Evolutionary conservation across 169 alveolate species (phyloP), one percentile per base, ranked within the genome.

Genomic region (Eimeria sp.): DNA sequence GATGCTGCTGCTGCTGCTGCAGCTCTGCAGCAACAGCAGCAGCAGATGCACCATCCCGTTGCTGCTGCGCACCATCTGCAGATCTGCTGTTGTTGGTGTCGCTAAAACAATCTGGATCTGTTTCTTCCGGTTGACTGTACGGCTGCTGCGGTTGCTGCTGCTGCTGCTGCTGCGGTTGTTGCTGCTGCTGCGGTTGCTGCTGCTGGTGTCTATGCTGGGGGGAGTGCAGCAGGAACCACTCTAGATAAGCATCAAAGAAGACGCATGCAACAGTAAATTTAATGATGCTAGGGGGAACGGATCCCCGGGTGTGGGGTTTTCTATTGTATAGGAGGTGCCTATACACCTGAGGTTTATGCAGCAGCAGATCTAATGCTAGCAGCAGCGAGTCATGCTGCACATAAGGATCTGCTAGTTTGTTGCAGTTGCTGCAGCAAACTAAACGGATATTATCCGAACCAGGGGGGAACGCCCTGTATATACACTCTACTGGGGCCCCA

Each of bases 271-370:
- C n/a, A 27, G 96, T 87, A n/a, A 93, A 47, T 2, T 65, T 75
- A 45, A 57, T 30, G 0, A 93, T 54, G 54, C 67, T 34, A 47
- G 58, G 80, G 49, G 92, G 93, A 54, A 78, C 57, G 30, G 70
- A 54, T 10, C 83, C 47, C 27, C 88, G 47, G 4, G 92, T 83
- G 58, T 65, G 57, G 61, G 96, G 96, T n/a, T 57, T 65, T 14
- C 93, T 49, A 49, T 93, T 93, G 93, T 80, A 93, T 43, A 93
- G 58, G 13, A 93, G 76, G 93, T 93, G 96, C 16, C 96, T 67
- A 43, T 93, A 93, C 63, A 78, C 93, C 73, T 78, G 92, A 30
- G 80, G 90, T n/a, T 80, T 93, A 87, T 93, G 96, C 58, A 93
- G 61, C 61, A 54, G 61, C 61, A 54, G 16, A 54, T 54, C 61